Conservation (phyloP, 2,329 filamentous ascomycete genomes). For the Graphilbum ipis-grandicollis region DNA sequence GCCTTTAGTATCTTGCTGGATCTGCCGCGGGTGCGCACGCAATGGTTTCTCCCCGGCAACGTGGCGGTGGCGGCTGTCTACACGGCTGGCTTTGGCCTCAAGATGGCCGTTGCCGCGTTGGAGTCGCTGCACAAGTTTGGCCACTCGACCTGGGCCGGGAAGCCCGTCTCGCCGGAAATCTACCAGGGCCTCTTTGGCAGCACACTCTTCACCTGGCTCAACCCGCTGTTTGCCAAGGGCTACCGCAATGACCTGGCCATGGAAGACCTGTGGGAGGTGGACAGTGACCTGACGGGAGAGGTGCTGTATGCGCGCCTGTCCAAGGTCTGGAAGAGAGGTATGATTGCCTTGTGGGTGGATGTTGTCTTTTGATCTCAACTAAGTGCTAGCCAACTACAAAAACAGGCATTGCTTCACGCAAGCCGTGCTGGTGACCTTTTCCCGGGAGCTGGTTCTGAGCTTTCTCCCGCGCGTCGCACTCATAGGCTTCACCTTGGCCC, state of each 20-base stretch:
- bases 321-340: conserved; percentile 4
- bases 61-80: conserved; percentile 23
- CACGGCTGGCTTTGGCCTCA: conserved; percentile 21
- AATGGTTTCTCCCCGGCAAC: conserved; percentile 20
- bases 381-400: conserved; percentile 3
- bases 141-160: conserved; percentile 20
- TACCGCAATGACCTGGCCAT: conserved; percentile 25
- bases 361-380: background rate
- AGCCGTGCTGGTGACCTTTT: conserved; percentile 2
- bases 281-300: conserved; percentile 3
- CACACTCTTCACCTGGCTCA: conserved; percentile 34
- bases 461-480: conserved; percentile 5
- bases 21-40: conserved; percentile 23
- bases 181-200: conserved; percentile 27
- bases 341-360: background rate
- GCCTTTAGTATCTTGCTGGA: conserved; percentile 26
- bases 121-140: conserved; percentile 25
- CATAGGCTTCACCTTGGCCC: conserved; percentile 6
- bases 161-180: conserved; percentile 23
- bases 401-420: conserved; percentile 5
- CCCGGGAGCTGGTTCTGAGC: conserved; percentile 2
- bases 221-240: conserved; percentile 30
- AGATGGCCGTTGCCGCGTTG: conserved; percentile 22
- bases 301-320: conserved; percentile 2
- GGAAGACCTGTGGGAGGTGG: conserved; percentile 5